Evolutionary conservation across 805 yeast species (phyloP), one percentile per base, ranked within the genome.

Genomic region (Schizosaccharomyces lindneri): DNA sequence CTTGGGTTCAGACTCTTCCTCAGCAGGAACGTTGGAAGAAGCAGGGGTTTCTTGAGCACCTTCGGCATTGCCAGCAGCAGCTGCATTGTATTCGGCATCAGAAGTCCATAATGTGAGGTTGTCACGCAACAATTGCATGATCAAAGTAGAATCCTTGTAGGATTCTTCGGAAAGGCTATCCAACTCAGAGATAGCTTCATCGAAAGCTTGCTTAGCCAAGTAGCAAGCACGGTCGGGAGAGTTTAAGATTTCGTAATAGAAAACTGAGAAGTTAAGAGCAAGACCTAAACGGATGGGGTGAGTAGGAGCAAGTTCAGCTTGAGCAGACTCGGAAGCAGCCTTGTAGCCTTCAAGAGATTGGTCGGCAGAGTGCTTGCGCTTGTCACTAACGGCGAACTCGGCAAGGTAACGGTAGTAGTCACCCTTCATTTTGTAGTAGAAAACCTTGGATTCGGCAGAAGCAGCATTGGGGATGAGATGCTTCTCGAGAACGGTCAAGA

Each of bases 351-450:
- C 95, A 72, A 89, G 83, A 55, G 97, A 89, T 69, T 86, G 82
- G 69, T 86, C 87, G 62, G 97, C 95, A 64, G 97, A 95, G 67
- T 81, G 90, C 73, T 87, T 87, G 74, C 97, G 87, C 77, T 86
- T 86, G 70, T 87, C 96, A 68, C 87, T 82, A 69, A 84, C 79
- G 66, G 97, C 95, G 72, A 93, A 90, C 78, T 90, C 98, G 64
- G 98, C 98, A 76, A 90, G 81, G 76, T 90, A 90, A 79, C 98
- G 95, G 80, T 89, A 95, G 81, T 90, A 90, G 76, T 90, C 98
- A 78, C 98, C 98, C 80, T 90, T 89, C 96, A 90, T 90, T 83
- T 90, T 90, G 79, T 88, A 90, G 81, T 90, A 90, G 77, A 90
- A 90, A 63, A 90, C 98, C 80, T 90, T 90, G 62, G 96, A 87